Evolutionary conservation across 2,329 filamentous ascomycete genomes (phyloP), one percentile per base, ranked within the genome.

Genomic region (Fusarium oligoseptatum): DNA sequence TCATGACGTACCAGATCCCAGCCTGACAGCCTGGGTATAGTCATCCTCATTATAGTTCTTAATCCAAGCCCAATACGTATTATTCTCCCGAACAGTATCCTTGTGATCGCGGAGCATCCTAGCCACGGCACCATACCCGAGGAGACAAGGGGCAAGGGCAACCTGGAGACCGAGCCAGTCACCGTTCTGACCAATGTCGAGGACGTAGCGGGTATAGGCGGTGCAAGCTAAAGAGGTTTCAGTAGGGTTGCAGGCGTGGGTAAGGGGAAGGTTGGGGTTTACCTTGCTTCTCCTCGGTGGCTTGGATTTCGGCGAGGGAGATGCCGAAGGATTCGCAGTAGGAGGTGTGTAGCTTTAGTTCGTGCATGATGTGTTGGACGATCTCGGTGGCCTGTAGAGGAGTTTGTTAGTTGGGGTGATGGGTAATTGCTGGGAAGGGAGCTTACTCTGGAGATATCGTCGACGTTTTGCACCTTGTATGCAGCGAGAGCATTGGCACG

Each of bases 31-130:
- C 71, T 91, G 87, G 1, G 87, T 84, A 76, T 97, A 98, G 80
- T 97, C 94, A 1, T 94, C 92, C 3, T 92, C 93, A 17, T 93
- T 90, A 80, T 98, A 98, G 79, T 94, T 97, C 80, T 95, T 88
- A 75, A 98, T 94, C 96, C 96, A 98, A 55, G 91, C 89, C 92
- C 93, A 97, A 84, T 97, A 98, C 20, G 84, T 87, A 81, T 96
- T 97, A 0, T 86, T 90, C 14, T 92, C 87, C 43, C 87, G 87
- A 71, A 86, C 86, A 39, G 91, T 93, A n/a, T 85, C 86, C 58
- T 88, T 84, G 71, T 93, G 91, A 15, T 86, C 86, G 76, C 91
- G 87, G 4, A 98, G 86, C 77, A 94, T 89, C 77, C 88, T 88
- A 7, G 94, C 96, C 69, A 97, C 94, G 66, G 90, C 90, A 11